Evolutionary conservation across 1,284 basidiomycete genomes (phyloP), one percentile per base, ranked within the genome.

Genomic region (Pascua guehoae): DNA sequence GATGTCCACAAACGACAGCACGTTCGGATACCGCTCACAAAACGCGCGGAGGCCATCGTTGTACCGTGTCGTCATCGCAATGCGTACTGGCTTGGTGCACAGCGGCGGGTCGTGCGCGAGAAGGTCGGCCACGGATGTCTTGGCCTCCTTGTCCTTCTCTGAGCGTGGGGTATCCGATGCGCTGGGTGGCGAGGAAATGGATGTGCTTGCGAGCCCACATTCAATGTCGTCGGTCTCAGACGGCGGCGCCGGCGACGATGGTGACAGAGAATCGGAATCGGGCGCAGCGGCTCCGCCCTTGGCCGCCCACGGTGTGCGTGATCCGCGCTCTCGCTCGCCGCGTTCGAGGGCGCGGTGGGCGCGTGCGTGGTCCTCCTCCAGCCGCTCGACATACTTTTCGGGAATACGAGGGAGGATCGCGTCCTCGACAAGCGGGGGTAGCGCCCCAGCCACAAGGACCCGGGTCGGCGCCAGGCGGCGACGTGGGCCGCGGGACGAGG

Each of bases 391-490:
- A 45, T 75, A 75, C 57, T 75, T 75, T 49, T 70, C 69, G 12
- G 67, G 70, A 51, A 75, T 73, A 7, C 70, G 63, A 5, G 65
- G 61, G 5, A 74, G 61, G 0, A 64, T 64, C 37, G 64, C 61
- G 51, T 75, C 73, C 54, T 68, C 65, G 1, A 75, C 66, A 15
- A 75, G 53, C n/a, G 73, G 72, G 2, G 73, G 73, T 7, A 74
- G 59, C 1, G 70, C 70, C 3, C 55, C 69, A 0, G 70, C 68
- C 4, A 75, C 62, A 2, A 75, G 60, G 11, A 75, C 61, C 16
- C 52, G 54, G 15, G 61, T 62, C 8, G 61, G 61, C 2, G 54
- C 45, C 4, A 62, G 61, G 5, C 16, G 42, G 17, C 32, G 18
- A 4, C n/a, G 11, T 5, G 9, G 43, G 12, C 18, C 2, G 18